Conservation (phyloP, 2,329 filamentous ascomycete species). For the Tolypocladium album region DNA sequence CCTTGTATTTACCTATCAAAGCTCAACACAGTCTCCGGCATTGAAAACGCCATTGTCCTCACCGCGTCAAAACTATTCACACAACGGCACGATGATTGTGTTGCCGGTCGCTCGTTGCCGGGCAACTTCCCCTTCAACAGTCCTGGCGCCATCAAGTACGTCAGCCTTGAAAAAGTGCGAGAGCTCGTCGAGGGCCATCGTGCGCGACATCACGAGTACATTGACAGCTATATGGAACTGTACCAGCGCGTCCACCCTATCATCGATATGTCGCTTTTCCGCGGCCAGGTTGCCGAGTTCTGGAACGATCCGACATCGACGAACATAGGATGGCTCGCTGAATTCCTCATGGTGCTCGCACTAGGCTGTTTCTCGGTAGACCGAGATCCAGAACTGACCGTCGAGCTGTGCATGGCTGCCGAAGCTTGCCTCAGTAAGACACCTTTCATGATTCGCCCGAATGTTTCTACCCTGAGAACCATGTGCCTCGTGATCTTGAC, state of each 20-base stretch:
- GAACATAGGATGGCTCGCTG: constrained; percentile 1
- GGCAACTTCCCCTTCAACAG: constrained; percentile 6
- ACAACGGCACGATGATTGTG: not conserved
- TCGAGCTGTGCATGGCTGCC: constrained; percentile 7
- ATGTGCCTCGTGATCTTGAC: constrained; percentile 7
- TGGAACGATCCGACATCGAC: not conserved
- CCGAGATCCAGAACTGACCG: not conserved
- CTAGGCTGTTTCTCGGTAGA: constrained; percentile 2
- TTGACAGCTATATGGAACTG: constrained; percentile 2
- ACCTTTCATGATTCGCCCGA: constrained; percentile 8
- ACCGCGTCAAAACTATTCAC: not conserved
- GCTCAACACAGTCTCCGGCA: not conserved
- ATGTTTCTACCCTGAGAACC: constrained; percentile 3
- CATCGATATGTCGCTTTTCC: constrained; percentile 1
- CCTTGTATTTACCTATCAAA: not conserved
- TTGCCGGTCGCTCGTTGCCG: not conserved
- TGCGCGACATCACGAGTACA: not conserved
- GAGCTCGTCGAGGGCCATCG: not conserved
- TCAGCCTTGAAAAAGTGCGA: not conserved
- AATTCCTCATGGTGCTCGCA: constrained; percentile 6
- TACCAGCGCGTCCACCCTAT: constrained; percentile 4
- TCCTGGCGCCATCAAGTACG: constrained; percentile 1
- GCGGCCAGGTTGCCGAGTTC: not conserved
- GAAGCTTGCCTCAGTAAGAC: constrained; percentile 8
- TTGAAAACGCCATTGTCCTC: not conserved